Percentiles rank a stretch among this genome's conserved stretches.
Evolutionary conservation across 192 early-diverging fungal genomes (phyloP).

Genomic region (Mortierella claussenii): DNA sequence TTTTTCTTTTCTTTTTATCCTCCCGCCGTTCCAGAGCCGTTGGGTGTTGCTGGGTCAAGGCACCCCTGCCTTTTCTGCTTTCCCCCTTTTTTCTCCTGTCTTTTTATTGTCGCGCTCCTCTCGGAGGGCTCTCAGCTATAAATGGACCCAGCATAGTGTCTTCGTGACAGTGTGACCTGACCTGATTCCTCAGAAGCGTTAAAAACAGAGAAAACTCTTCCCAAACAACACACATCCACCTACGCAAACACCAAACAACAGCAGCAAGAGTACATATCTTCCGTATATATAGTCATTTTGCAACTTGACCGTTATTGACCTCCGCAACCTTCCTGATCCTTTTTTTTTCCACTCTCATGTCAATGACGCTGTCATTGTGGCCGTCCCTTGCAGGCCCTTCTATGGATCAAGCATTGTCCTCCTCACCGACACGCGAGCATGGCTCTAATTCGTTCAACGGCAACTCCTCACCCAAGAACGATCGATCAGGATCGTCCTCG

Average conservation of each 20-base stretch:
- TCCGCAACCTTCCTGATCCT: background rate
- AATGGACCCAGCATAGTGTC: conserved; percentile 21
- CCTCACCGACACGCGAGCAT: conserved; percentile 9
- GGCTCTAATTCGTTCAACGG: conserved; percentile 1
- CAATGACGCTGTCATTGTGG: background rate
- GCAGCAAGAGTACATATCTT: background rate
- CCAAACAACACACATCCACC: background rate
- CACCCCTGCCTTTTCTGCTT: no score
- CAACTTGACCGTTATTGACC: no score
- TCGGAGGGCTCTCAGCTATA: conserved; percentile 20
- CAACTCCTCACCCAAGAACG: conserved; percentile 15
- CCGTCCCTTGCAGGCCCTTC: background rate
- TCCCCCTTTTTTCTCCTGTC: background rate
- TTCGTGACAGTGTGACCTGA: background rate
- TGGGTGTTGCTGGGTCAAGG: no score
- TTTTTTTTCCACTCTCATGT: background rate
- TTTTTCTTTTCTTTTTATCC: background rate
- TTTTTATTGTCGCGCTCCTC: background rate
- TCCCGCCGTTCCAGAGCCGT: no score
- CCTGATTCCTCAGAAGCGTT: background rate
- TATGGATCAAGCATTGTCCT: conserved; percentile 11
- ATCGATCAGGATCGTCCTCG: conserved; percentile 23
- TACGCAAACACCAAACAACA: no score
- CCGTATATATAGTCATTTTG: no score
- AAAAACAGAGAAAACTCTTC: no score